These are phyloP conservation scores for Kwoniella sp. DNA, from an alignment of 768 basidiomycete genomes.

Conservation along the genomic window DNA sequence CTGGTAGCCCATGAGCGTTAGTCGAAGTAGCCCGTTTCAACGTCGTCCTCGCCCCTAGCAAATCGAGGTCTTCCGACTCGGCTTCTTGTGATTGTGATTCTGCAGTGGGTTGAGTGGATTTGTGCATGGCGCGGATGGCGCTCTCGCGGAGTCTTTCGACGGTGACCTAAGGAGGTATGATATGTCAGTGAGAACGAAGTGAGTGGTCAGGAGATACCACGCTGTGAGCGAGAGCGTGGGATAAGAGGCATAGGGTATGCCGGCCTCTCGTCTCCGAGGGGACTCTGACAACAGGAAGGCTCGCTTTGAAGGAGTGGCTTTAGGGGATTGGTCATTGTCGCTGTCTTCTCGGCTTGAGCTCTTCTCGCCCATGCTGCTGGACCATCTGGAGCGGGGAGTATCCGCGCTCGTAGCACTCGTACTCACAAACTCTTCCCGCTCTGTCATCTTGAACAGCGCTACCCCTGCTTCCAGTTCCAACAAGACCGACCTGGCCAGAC, in stretches of 20 bases:
- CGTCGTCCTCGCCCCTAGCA: constrained; percentile 12
- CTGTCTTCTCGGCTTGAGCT: no score
- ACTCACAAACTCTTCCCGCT: constrained; percentile 23
- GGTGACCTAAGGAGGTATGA: constrained; percentile 1
- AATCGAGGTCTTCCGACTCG: constrained; percentile 20
- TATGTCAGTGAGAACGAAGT: constrained; percentile 1
- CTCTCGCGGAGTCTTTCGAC: constrained; percentile 13
- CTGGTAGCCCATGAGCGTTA: background rate
- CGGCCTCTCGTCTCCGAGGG: no score
- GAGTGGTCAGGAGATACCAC: no score
- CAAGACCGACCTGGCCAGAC: constrained; percentile 11
- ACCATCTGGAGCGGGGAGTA: background rate
- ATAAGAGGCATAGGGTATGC: no score
- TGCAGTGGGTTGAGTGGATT: background rate
- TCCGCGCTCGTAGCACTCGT: no score
- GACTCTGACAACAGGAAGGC: no score
- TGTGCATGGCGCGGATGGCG: constrained; percentile 12
- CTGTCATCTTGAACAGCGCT: constrained; percentile 16
- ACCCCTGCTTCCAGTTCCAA: constrained; percentile 16
- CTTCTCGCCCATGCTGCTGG: no score
- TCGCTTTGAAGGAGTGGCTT: no score
- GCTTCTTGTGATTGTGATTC: constrained; percentile 6
- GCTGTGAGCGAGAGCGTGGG: no score
- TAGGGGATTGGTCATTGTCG: no score
- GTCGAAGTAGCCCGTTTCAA: background rate